Conservation (phyloP, 371 early-diverging fungal genomes). For the Phascolomyces articulosus region DNA sequence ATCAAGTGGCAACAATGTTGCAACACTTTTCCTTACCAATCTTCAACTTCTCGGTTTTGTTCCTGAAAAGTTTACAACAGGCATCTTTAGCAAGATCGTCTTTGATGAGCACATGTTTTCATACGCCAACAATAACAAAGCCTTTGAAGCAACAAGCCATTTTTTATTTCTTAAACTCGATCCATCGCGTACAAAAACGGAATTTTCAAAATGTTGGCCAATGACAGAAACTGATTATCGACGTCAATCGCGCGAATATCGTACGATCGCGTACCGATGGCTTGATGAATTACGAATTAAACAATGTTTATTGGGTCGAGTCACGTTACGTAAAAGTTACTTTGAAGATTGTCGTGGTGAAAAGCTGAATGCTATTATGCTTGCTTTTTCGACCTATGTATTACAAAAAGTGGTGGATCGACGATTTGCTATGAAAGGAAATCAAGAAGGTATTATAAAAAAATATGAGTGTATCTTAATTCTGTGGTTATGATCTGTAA, state of each 20-base stretch:
- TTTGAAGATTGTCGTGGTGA: constrained; percentile 48
- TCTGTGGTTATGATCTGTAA: no score
- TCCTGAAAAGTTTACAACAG: constrained; percentile 12
- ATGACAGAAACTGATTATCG: constrained; percentile 33
- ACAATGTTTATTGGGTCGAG: constrained; percentile 18
- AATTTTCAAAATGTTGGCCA: constrained; percentile 44
- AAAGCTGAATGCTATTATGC: constrained; percentile 32
- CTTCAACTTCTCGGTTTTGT: constrained; percentile 24
- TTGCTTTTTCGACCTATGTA: constrained; percentile 28
- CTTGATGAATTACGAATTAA: constrained; percentile 35
- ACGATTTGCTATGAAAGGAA: not conserved
- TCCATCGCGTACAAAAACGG: constrained; percentile 12
- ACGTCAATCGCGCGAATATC: constrained; percentile 36
- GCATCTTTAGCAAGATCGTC: constrained; percentile 12
- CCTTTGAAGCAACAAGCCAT: constrained; percentile 37
- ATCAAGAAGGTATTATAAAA: not conserved
- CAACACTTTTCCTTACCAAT: constrained; percentile 7
- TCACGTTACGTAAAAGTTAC: constrained; percentile 34
- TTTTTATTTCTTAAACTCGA: constrained; percentile 36
- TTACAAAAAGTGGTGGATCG: constrained; percentile 16
- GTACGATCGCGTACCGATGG: constrained; percentile 32
- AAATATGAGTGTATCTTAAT: not conserved
- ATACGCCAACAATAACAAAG: constrained; percentile 31
- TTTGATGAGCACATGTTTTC: constrained; percentile 27
- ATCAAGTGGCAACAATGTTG: not conserved